Evolutionary conservation across 768 basidiomycete genomes (phyloP).

Genomic region (Tricholoma sp.): DNA sequence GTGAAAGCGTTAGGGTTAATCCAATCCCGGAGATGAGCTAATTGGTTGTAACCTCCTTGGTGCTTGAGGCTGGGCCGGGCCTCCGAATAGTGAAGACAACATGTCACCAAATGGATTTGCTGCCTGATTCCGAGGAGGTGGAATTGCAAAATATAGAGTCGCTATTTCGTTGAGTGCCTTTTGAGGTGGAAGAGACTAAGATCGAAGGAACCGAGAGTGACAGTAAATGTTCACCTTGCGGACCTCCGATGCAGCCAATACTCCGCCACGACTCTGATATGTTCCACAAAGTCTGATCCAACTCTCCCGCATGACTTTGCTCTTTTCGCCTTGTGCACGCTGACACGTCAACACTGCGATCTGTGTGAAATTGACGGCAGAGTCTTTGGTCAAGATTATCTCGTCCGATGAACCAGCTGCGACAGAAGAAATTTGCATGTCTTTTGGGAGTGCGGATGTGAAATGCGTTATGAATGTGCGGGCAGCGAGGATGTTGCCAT

Average conservation of each 20-base stretch:
- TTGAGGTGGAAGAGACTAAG: constrained; percentile 3
- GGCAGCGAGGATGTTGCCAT: constrained; percentile 90
- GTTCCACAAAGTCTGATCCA: constrained; percentile 85
- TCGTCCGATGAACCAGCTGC: constrained; percentile 49
- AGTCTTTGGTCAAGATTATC: constrained; percentile 69
- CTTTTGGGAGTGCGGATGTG: constrained; percentile 54
- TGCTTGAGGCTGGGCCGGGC: constrained; percentile 37
- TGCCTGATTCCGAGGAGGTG: constrained; percentile 64
- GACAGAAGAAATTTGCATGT: constrained; percentile 41
- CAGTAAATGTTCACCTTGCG: constrained; percentile 45
- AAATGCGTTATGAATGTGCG: constrained; percentile 88
- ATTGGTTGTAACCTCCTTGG: constrained; percentile 45
- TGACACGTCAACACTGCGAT: constrained; percentile 88
- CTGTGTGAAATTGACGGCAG: constrained; percentile 84
- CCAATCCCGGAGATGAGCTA: constrained; percentile 36
- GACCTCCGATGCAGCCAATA: constrained; percentile 56
- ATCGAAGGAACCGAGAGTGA: neutral
- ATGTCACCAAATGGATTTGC: constrained; percentile 86
- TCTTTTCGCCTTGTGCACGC: constrained; percentile 75
- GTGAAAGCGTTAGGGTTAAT: constrained; percentile 22
- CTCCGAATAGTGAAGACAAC: constrained; percentile 85
- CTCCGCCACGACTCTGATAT: constrained; percentile 69
- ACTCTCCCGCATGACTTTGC: constrained; percentile 67
- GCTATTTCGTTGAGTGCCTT: constrained; percentile 69
- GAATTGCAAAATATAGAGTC: constrained; percentile 81